Base-by-base conservation (phyloP, 148 eudicot species). In the Rhododendron williamsianum region DNA sequence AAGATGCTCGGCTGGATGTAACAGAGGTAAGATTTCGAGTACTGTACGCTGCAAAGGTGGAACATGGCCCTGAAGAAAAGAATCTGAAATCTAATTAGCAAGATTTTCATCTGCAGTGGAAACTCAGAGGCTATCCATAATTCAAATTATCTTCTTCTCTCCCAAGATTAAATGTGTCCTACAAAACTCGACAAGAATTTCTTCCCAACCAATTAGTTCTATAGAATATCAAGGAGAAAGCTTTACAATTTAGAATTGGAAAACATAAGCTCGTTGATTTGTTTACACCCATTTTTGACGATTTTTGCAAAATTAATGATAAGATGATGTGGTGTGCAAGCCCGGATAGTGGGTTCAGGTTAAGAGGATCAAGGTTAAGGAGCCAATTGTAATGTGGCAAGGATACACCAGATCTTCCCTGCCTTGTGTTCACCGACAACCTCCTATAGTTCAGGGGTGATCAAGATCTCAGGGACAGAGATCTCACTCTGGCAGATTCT, bases 41-140 rank as follows among this genome's bases (percentile, higher is more conserved):
- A 92, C 87, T 43, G 94, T 91, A 85, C 98, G 98, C 78, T 93
- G 98, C 89, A 93, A 87, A 16, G 99, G 99, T 80, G 99, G 93
- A 86, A 97, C 84, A 89, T 92, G 93, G 76, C 98, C 99, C 99
- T 97, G 89, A 38, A 86, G 74, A 81, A 86, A 83, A 80, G 83
- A 30, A 78, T 46, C n/a, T 74, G 41, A 43, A 81, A 80, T 81
- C 6, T 69, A 33, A 83, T 67, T 51, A 52, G 30, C 52, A 38
- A 3, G 54, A 73, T 25, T 25, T 76, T 73, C 48, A 49, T 54
- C 43, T 54, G 52, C 23, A 81, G 27, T 82, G 76, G 36, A 41
- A 71, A 74, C 13, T 82, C 43, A 12, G 71, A 78, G 38, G 9
- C 23, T 72, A 78, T n/a, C 4, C 51, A 76, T 54, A 36, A 18